These are phyloP conservation scores for Bipolaris oryzae DNA, from an alignment of 2,329 filamentous ascomycete species.

Conservation along the genomic window DNA sequence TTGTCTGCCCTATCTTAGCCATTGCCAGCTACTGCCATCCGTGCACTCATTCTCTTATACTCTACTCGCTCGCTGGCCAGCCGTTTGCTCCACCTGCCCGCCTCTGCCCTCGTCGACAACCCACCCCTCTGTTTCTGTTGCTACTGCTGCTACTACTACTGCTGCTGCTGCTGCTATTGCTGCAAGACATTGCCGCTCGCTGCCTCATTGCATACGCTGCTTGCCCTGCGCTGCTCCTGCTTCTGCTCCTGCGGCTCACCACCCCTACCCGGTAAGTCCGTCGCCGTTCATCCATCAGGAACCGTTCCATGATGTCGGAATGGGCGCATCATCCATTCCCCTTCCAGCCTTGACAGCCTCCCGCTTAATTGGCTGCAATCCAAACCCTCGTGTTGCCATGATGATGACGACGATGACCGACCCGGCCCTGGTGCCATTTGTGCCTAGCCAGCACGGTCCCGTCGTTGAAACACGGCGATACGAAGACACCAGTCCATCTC, in stretches of 20 bases:
- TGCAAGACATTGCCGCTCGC: slow-evolving; percentile 15
- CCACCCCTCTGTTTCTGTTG: background rate
- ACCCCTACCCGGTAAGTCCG: slow-evolving; percentile 25
- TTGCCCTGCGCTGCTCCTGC: background rate
- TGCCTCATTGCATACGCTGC: slow-evolving; percentile 1
- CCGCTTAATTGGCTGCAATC: background rate
- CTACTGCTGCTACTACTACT: background rate
- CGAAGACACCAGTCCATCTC: slow-evolving; percentile 11
- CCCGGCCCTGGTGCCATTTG: background rate
- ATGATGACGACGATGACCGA: background rate
- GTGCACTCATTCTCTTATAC: slow-evolving; percentile 15
- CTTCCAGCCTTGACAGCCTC: too few species aligned
- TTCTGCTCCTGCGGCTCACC: slow-evolving; percentile 9
- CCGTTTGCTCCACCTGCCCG: slow-evolving; percentile 7
- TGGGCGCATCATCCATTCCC: too few species aligned
- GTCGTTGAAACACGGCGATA: slow-evolving; percentile 18
- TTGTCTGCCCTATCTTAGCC: background rate
- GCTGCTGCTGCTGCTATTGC: background rate
- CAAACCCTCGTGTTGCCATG: background rate
- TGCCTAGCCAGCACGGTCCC: slow-evolving; percentile 9
- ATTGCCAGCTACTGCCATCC: slow-evolving; percentile 11
- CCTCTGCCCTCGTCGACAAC: slow-evolving; percentile 6
- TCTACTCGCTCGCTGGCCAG: slow-evolving; percentile 12
- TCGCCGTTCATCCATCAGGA: background rate
- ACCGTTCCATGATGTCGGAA: background rate